phyloP scores from a whole-genome alignment of 2,329 filamentous ascomycete species.

The Aureobasidium sp. region DNA sequence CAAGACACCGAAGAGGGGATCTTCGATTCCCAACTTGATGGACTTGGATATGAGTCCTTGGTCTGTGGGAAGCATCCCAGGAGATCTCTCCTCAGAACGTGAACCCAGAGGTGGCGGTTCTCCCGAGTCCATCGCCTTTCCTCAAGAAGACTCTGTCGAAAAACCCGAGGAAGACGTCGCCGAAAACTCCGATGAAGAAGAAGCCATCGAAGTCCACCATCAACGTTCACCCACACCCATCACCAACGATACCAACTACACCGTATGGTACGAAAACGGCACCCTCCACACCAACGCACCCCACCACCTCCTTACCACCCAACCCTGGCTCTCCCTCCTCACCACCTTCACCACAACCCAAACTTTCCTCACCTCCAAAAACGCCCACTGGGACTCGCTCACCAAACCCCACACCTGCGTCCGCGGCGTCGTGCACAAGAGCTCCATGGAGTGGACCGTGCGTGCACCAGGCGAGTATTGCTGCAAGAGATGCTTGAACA shows the following conservation, averaged over 20 bases:
- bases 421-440: not conserved
- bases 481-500: not conserved
- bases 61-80: not conserved
- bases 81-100: not conserved
- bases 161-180: too few species aligned
- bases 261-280: not conserved
- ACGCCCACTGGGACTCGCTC: not conserved
- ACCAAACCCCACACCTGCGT: not conserved
- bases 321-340: not conserved
- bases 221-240: not conserved
- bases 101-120: not conserved
- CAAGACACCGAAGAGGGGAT: not conserved
- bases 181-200: too few species aligned
- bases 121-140: not conserved
- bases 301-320: not conserved
- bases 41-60: not conserved
- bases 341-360: not conserved
- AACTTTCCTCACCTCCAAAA: not conserved
- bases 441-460: not conserved
- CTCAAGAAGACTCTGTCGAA: not conserved
- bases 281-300: not conserved
- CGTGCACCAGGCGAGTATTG: not conserved
- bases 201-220: too few species aligned
- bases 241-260: not conserved
- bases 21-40: not conserved